phyloP scores from a whole-genome alignment of 345 rosid genomes.

The Cardamine resedifolia region DNA sequence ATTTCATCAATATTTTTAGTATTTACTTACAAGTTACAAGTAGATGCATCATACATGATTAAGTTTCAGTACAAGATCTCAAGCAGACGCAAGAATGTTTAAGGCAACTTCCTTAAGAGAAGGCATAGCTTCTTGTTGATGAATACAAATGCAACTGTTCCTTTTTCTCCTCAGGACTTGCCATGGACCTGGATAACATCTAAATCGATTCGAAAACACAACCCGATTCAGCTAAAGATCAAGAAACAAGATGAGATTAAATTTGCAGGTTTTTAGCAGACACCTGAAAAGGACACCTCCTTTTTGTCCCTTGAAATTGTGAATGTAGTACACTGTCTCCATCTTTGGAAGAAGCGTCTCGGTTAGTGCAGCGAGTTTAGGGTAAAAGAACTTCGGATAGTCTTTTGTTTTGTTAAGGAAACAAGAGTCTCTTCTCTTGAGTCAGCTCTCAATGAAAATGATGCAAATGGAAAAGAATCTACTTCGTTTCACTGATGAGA shows the following conservation, averaged over 20 bases:
- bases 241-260: neutral
- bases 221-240: neutral
- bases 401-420: slow-evolving; percentile 53
- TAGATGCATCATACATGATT: slow-evolving; percentile 5
- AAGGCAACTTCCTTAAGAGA: slow-evolving; percentile 91
- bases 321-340: slow-evolving; percentile 94
- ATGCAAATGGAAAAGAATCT: slow-evolving; percentile 7
- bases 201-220: slow-evolving; percentile 13
- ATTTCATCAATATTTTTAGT: neutral
- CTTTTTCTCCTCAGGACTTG: slow-evolving; percentile 65
- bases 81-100: slow-evolving; percentile 71
- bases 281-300: slow-evolving; percentile 96
- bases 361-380: slow-evolving; percentile 79
- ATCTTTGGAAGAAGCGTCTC: slow-evolving; percentile 71
- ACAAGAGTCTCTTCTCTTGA: slow-evolving; percentile 14
- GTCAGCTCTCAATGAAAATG: slow-evolving; percentile 9
- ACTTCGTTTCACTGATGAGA: neutral
- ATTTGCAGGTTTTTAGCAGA: neutral
- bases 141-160: slow-evolving; percentile 49
- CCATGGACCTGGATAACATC: slow-evolving; percentile 97
- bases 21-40: slow-evolving; percentile 1
- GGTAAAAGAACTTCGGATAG: slow-evolving; percentile 92
- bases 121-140: slow-evolving; percentile 82
- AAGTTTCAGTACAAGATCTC: slow-evolving; percentile 35
- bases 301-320: slow-evolving; percentile 81